A percentile compares a stretch with the other conserved stretches of the same genome.
phyloP scores from a whole-genome alignment of 2,329 filamentous ascomycete genomes.

The Metarhizium sp. region DNA sequence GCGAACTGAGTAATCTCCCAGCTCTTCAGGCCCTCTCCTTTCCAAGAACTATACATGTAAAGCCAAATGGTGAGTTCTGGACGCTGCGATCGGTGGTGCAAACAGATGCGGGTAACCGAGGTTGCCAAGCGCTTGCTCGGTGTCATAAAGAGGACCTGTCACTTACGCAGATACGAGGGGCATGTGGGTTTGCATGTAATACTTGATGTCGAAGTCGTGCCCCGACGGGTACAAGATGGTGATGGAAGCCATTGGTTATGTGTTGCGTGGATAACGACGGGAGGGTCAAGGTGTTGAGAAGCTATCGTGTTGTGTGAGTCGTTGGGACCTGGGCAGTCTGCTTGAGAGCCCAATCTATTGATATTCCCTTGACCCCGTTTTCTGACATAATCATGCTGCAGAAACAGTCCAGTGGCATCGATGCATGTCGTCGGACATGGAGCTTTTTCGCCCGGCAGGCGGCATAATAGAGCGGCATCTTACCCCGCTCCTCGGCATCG shows the following conservation, averaged over 20 bases:
- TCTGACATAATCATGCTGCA: not conserved
- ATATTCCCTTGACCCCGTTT: not conserved
- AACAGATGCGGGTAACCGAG: not conserved
- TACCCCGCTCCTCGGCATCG: too few species aligned
- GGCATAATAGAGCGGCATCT: too few species aligned
- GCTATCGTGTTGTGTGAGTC: too few species aligned
- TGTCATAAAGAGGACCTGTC: too few species aligned
- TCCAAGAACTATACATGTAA: conserved; percentile 10
- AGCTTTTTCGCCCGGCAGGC: too few species aligned
- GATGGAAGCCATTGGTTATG: conserved; percentile 12
- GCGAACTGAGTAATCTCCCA: conserved; percentile 14
- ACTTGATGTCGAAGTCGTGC: conserved; percentile 15
- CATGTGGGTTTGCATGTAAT: conserved; percentile 18
- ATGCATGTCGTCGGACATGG: too few species aligned
- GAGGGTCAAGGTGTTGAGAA: too few species aligned
- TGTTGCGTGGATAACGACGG: too few species aligned
- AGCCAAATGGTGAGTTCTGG: not conserved
- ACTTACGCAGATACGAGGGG: conserved; percentile 15
- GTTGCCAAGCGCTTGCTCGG: not conserved
- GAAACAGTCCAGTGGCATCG: not conserved
- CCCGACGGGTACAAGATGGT: conserved; percentile 18
- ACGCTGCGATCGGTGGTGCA: not conserved
- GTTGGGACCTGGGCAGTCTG: too few species aligned
- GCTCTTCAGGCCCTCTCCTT: conserved; percentile 10
- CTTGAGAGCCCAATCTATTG: not conserved